phyloP scores from a whole-genome alignment of 2,329 filamentous ascomycete species.

The Passalora sequoiae region DNA sequence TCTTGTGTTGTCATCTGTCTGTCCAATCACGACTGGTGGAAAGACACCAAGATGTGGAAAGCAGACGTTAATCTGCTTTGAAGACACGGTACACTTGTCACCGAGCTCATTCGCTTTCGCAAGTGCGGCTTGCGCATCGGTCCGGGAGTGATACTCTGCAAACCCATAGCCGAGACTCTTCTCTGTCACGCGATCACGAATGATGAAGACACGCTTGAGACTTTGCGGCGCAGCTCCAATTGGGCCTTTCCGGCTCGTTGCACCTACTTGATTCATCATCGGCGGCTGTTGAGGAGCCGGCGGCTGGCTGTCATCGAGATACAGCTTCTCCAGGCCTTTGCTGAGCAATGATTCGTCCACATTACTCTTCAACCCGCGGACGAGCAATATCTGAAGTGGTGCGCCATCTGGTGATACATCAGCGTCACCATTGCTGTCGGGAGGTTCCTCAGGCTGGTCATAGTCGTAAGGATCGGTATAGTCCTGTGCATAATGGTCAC shows the following conservation, averaged over 20 bases:
- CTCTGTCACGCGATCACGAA: slow-evolving; percentile 65
- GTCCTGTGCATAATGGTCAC: slow-evolving; percentile 10
- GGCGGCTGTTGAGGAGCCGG: slow-evolving; percentile 29
- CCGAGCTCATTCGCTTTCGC: slow-evolving; percentile 63
- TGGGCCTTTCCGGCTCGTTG: not conserved
- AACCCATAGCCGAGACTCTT: slow-evolving; percentile 79
- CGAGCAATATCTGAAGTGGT: slow-evolving; percentile 51
- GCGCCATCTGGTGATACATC: slow-evolving; percentile 21
- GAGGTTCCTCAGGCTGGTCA: slow-evolving; percentile 17
- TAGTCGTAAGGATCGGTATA: slow-evolving; percentile 14
- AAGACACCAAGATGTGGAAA: slow-evolving; percentile 85
- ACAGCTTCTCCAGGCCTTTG: slow-evolving; percentile 68
- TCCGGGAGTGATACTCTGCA: slow-evolving; percentile 71
- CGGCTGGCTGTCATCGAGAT: slow-evolving; percentile 41
- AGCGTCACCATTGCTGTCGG: slow-evolving; percentile 21
- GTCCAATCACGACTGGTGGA: slow-evolving; percentile 59
- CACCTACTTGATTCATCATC: not conserved
- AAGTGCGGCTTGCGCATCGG: slow-evolving; percentile 68
- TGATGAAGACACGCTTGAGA: slow-evolving; percentile 69
- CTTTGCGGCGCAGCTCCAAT: slow-evolving; percentile 60
- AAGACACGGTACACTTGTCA: slow-evolving; percentile 70
- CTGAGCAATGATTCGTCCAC: slow-evolving; percentile 69
- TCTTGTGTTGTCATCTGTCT: slow-evolving; percentile 33
- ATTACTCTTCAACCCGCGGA: slow-evolving; percentile 65
- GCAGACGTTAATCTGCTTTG: slow-evolving; percentile 63